Percentiles rank a stretch among this genome's conserved stretches.
phyloP scores from a whole-genome alignment of 176 grass and related monocot species.

The Oryza meyeriana region DNA sequence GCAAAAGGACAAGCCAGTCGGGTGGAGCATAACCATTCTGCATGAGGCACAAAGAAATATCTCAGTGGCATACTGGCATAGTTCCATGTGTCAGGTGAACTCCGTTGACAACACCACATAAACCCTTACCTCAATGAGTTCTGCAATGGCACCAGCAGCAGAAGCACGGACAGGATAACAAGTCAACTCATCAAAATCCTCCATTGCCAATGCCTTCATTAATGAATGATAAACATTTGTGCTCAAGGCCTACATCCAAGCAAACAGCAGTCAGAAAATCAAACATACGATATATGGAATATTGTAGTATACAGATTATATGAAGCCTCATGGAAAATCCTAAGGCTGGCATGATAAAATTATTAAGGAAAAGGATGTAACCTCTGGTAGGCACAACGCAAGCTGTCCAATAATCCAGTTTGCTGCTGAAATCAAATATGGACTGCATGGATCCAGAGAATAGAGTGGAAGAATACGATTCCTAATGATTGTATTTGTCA shows the following conservation, averaged over 20 bases:
- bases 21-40: conserved; percentile 66
- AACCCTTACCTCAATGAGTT: conserved; percentile 73
- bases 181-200: conserved; percentile 52
- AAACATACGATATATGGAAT: not conserved
- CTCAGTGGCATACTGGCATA: conserved; percentile 20
- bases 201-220: conserved; percentile 54
- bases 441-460: conserved; percentile 46
- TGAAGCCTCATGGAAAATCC: conserved; percentile 1
- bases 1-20: conserved; percentile 69
- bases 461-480: conserved; percentile 82
- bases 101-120: not conserved
- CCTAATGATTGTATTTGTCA: conserved; percentile 56
- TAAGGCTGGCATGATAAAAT: conserved; percentile 5
- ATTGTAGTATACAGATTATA: not conserved
- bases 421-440: conserved; percentile 86
- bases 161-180: conserved; percentile 81
- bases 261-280: conserved; percentile 30
- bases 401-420: conserved; percentile 90
- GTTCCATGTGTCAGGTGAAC: conserved; percentile 20
- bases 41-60: conserved; percentile 32
- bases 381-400: conserved; percentile 66
- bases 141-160: conserved; percentile 74
- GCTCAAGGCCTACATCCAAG: conserved; percentile 57
- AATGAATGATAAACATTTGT: conserved; percentile 78
- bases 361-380: conserved; percentile 29